These are phyloP conservation scores for Huntiella decipiens DNA, from an alignment of 2,329 filamentous ascomycete genomes.

Conservation along the genomic window DNA sequence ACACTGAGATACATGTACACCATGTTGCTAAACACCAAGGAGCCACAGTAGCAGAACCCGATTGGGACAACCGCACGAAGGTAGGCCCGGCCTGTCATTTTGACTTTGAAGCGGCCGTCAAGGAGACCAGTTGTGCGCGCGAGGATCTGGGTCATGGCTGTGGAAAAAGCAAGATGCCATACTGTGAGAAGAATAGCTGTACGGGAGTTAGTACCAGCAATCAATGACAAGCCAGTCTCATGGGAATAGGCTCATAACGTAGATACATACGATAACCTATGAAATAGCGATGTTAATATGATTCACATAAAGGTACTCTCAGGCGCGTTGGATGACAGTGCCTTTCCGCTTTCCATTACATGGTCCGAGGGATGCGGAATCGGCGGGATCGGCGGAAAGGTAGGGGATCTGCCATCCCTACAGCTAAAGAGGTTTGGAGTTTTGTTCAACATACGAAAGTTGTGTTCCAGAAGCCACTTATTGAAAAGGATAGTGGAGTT, in stretches of 20 bases:
- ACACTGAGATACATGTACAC: constrained; percentile 50
- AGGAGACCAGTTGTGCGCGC: constrained; percentile 44
- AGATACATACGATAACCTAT: constrained; percentile 19
- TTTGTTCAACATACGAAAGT: constrained; percentile 24
- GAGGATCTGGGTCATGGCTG: constrained; percentile 44
- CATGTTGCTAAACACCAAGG: constrained; percentile 47
- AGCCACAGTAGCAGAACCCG: constrained; percentile 44
- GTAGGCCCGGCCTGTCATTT: constrained; percentile 42
- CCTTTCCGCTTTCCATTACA: too few species aligned
- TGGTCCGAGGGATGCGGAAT: too few species aligned
- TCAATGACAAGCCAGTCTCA: neutral
- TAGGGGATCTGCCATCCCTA: neutral
- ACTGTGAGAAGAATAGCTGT: constrained; percentile 40
- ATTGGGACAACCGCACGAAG: constrained; percentile 46
- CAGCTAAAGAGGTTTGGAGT: neutral
- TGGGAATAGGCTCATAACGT: too few species aligned
- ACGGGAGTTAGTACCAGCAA: neutral
- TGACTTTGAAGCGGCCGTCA: constrained; percentile 41
- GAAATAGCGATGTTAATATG: neutral
- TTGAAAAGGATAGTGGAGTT: constrained; percentile 80
- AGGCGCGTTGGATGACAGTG: too few species aligned
- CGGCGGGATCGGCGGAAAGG: neutral
- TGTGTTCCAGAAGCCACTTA: constrained; percentile 67
- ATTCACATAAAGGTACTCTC: neutral
- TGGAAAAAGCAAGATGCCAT: constrained; percentile 51